Evolutionary conservation across 305 asterid species (phyloP), one percentile per base, ranked within the genome.

Genomic region (Ajuga reptans): DNA sequence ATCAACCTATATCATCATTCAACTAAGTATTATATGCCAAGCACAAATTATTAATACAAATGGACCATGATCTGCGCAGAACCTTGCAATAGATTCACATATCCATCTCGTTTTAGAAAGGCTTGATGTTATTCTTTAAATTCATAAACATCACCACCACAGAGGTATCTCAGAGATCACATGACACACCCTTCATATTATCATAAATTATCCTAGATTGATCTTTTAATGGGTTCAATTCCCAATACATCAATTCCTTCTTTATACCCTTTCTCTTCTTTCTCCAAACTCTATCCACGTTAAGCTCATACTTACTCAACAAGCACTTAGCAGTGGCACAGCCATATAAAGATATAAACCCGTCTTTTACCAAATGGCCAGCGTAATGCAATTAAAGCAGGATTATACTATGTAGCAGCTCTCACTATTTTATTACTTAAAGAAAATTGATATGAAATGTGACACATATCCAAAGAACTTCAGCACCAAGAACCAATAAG

Each of bases 401-500:
- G 64, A 2, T 33, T 24, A 43, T 52, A 46, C 53, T 29, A 29
- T 10, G 50, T 24, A 29, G 61, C 73, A 61, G 52, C 54, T 15
- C 41, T 2, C 49, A 45, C 7, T 4, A 11, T 29, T 6, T 51
- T 9, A 55, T 65, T 49, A 53, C 59, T 50, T 57, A 50, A 42
- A 66, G 10, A 66, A 36, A 53, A 31, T 1, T 39, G 6, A 36
- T 57, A 8, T 43, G 50, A 60, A 45, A 65, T 49, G 47, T 45
- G 41, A 57, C 6, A 21, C 33, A 56, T 45, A 42, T 15, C 3
- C 39, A 36, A 66, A 18, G 64, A 59, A 53, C 66, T 39, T 62
- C 61, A 37, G 51, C 21, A 58, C 69, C 64, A 27, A 60, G 52
- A 15, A 67, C 46, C 64, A 64, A 10, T 18, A 43, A 36, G 53